These are phyloP conservation scores for Nepenthes alata DNA, from an alignment of 179 eudicot species.

Conservation along the genomic window DNA sequence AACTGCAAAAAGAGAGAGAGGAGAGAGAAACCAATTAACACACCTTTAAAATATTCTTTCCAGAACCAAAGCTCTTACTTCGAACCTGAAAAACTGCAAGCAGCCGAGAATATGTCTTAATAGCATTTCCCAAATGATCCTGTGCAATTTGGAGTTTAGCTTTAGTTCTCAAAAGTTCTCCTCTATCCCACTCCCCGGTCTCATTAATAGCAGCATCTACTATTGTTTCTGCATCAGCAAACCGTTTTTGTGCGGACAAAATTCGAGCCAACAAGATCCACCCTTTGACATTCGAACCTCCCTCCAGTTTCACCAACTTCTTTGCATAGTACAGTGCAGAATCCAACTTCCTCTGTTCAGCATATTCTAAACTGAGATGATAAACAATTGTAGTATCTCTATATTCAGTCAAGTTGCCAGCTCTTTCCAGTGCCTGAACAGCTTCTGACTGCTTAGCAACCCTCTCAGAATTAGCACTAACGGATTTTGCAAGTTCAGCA, in stretches of 20 bases:
- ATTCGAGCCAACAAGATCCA: constrained; percentile 70
- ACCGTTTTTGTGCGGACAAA: constrained; percentile 67
- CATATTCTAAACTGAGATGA: constrained; percentile 62
- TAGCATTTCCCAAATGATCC: constrained; percentile 50
- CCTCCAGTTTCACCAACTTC: constrained; percentile 46
- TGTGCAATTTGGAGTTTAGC: constrained; percentile 81
- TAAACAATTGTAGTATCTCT: constrained; percentile 35
- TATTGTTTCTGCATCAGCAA: constrained; percentile 48
- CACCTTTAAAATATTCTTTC: constrained; percentile 43
- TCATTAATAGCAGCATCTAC: constrained; percentile 76
- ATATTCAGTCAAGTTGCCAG: constrained; percentile 39
- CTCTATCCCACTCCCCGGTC: constrained; percentile 71
- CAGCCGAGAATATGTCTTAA: constrained; percentile 60
- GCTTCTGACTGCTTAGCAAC: constrained; percentile 47
- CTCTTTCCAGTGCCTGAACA: constrained; percentile 44
- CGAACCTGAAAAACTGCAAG: constrained; percentile 71
- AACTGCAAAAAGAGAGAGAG: not conserved
- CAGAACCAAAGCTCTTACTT: constrained; percentile 40
- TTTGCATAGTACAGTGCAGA: constrained; percentile 59
- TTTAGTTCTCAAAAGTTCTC: constrained; percentile 61
- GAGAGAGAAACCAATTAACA: not conserved
- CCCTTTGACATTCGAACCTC: constrained; percentile 48
- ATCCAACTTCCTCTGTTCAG: constrained; percentile 80
- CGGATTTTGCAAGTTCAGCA: constrained; percentile 37
- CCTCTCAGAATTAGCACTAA: constrained; percentile 45